phyloP scores from a whole-genome alignment of 176 grass and related monocot genomes.

The Phragmites australis region DNA sequence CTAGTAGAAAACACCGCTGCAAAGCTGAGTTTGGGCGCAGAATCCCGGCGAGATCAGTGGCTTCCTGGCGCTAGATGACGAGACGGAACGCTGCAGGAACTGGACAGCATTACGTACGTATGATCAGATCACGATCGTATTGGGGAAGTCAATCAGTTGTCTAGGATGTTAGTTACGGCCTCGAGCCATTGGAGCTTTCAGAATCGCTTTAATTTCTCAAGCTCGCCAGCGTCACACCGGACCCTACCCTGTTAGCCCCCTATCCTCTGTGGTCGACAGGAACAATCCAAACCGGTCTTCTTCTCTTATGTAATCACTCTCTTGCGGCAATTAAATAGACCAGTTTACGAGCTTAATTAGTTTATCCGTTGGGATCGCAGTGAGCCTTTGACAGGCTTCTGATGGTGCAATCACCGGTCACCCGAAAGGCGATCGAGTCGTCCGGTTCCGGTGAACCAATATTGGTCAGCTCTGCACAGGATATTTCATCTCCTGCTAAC shows the following conservation, averaged over 20 bases:
- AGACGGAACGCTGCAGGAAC: not conserved
- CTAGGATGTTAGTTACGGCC: slow-evolving; percentile 32
- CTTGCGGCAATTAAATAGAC: not conserved
- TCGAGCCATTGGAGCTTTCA: slow-evolving; percentile 6
- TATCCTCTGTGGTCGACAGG: slow-evolving; percentile 28
- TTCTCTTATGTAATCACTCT: slow-evolving; percentile 32
- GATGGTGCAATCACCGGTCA: slow-evolving; percentile 30
- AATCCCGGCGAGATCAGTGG: slow-evolving; percentile 39
- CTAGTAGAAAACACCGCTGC: slow-evolving; percentile 21
- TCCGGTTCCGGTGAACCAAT: slow-evolving; percentile 36
- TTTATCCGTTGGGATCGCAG: not conserved
- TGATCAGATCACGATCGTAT: not conserved
- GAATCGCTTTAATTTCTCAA: slow-evolving; percentile 6
- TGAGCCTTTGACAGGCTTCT: not conserved
- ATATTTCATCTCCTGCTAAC: slow-evolving; percentile 1
- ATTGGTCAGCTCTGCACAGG: not conserved
- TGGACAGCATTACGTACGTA: not conserved
- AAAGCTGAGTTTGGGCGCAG: slow-evolving; percentile 28
- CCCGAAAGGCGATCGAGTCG: slow-evolving; percentile 18
- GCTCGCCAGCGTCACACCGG: slow-evolving; percentile 13
- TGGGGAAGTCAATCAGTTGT: not conserved
- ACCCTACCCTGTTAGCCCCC: not conserved
- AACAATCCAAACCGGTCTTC: slow-evolving; percentile 29
- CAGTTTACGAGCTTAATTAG: slow-evolving; percentile 18
- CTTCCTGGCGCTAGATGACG: slow-evolving; percentile 24